Base-by-base conservation (phyloP, 495 filamentous ascomycete genomes). In the Talaromyces adpressus region DNA sequence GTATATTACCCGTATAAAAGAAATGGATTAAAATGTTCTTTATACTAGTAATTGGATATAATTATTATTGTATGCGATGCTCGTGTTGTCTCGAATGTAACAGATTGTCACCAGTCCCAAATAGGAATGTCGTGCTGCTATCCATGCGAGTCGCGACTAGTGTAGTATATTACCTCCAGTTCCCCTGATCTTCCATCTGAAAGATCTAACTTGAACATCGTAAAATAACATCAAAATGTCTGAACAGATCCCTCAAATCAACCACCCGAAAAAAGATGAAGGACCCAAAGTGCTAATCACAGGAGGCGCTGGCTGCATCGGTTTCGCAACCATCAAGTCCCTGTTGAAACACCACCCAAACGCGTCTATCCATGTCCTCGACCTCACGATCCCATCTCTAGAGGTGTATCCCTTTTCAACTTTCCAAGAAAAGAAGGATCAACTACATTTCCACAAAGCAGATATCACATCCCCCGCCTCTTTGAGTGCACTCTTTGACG, bases 1-100 rank as follows among this genome's bases (percentile, higher is more conserved):
- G 77, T 80, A 80, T 71, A 79, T 68, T 80, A 80, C 73, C 72
- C 75, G 72, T 75, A 73, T 74, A 70, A 76, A 73, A 74, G 67
- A 63, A 66, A 72, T 72, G 69, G 72, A 62, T 36, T 25, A 47
- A 60, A 62, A 20, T 62, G 22, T 34, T 62, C 27, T 32, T 30
- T 29, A 53, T 49, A 16, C 27, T 27, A 27, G 27, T 27, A 27
- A 4, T 27, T 3, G 27, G 27, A 4, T 27, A 27, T 27, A 3
- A 27, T 27, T 27, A n/a, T 27, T 27, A 27, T 27, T 27, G 25
- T 27, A 27, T 27, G 25, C 25, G 27, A 27, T 27, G 27, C 27
- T 27, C 27, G 27, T 27, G 27, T 14, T 57, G 8, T 56, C 52
- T 14, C 14, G 36, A 9, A 41, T 41, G 36, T 41, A 41, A 41